Evolutionary conservation across 2,329 filamentous ascomycete species (phyloP), one percentile per base, ranked within the genome.

Genomic region (Sclerotinia nivalis): DNA sequence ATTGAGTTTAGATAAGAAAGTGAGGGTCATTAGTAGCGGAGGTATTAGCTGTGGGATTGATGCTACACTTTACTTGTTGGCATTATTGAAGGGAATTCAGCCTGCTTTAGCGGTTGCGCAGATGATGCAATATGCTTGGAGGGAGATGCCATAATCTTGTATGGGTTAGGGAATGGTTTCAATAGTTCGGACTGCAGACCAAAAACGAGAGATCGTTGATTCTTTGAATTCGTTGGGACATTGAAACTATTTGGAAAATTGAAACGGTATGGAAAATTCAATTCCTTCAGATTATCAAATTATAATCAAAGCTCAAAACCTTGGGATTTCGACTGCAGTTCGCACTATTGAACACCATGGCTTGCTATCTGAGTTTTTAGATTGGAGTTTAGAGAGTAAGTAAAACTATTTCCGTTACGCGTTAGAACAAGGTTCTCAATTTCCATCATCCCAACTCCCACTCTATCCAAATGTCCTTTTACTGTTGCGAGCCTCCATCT

Each of bases 21-120:
- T 68, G 79, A 82, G 92, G 74, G 89, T 97, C 74, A 89, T 97
- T 77, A 97, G 93, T 73, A 87, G 88, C 74, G 92, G 92, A 74
- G 93, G 93, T 74, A 84, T 93, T 75, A 91, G 89, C 79, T 89
- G 91, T 81, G 93, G 93, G 78, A 84, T 96, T 69, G 93, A 97
- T 84, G 93, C 93, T 70, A 85, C 90, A 74, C 18, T 68, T 22
- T 68, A 68, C 28, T 60, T 68, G 43, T n/a, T 68, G 18, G 28
- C 55, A 12, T 54, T 68, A 4, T n/a, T 68, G 45, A 68, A 68
- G 45, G 66, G 66, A 8, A 61, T 61, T 45, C 31, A 49, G 2
- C 45, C 55, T 28, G 55, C 55, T 13, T 50, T 68, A 4, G 55
- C 43, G 10, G 55, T 68, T 9, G 66, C 66, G 4, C 55, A 68